Evolutionary conservation across 2,329 filamentous ascomycete genomes (phyloP).

Genomic region (Arthroderma sp.): DNA sequence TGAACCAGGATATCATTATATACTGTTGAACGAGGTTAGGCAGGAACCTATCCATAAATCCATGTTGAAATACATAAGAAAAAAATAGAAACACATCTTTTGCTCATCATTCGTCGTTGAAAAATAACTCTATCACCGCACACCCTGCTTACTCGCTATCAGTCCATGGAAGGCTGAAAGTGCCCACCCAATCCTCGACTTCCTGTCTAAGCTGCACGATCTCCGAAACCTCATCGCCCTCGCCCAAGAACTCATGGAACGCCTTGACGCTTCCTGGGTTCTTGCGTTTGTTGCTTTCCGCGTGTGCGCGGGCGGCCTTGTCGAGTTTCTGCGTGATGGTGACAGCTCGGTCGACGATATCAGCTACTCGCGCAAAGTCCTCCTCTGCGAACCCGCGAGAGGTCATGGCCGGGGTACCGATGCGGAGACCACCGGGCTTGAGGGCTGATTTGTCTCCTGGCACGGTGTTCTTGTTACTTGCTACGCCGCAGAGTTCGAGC

Average conservation of each 20-base stretch:
- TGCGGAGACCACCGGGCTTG: conserved; percentile 81
- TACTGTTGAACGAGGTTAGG: no score
- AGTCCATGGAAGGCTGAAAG: conserved; percentile 75
- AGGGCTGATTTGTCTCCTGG: conserved; percentile 90
- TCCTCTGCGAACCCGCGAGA: conserved; percentile 80
- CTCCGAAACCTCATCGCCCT: conserved; percentile 66
- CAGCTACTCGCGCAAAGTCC: conserved; percentile 77
- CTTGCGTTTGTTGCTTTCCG: conserved; percentile 76
- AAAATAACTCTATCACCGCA: neutral
- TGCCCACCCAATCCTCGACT: conserved; percentile 75
- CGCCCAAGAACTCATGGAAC: conserved; percentile 79
- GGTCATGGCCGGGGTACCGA: conserved; percentile 96
- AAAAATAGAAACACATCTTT: neutral
- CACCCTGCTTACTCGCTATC: neutral
- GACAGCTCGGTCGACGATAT: conserved; percentile 74
- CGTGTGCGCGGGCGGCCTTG: conserved; percentile 55
- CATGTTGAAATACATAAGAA: neutral
- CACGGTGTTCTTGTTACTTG: conserved; percentile 99
- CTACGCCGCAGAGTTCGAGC: conserved; percentile 83
- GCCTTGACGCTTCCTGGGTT: conserved; percentile 98
- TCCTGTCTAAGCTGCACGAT: conserved; percentile 80
- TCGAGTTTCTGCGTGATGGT: conserved; percentile 65
- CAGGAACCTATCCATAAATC: no score
- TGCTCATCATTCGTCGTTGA: conserved; percentile 4
- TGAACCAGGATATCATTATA: neutral